A percentile compares a stretch with the other conserved stretches of the same genome.
Conservation (phyloP, 768 basidiomycete species). For the Tricholoma sp. region DNA sequence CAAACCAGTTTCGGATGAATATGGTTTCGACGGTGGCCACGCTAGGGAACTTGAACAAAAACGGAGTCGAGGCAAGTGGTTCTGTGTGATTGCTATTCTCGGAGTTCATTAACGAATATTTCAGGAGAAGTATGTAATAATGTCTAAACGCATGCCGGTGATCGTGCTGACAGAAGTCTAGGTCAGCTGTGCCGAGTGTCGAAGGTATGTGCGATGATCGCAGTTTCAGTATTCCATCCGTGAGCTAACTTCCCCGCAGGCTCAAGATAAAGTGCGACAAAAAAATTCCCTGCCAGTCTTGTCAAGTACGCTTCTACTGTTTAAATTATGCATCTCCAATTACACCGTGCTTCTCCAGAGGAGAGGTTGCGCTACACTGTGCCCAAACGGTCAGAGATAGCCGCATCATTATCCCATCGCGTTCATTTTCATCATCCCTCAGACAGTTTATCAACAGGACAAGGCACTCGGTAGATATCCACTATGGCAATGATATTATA, state of each 20-base stretch:
- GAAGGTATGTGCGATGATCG: constrained; percentile 61
- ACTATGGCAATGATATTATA: neutral
- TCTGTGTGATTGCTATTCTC: neutral
- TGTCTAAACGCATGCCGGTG: neutral
- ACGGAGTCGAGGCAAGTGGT: constrained; percentile 51
- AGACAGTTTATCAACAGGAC: constrained; percentile 74
- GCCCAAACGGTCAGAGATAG: constrained; percentile 56
- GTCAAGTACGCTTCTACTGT: constrained; percentile 41
- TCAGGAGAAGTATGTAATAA: constrained; percentile 25
- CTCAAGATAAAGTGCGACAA: constrained; percentile 84
- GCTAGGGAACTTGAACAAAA: constrained; percentile 70
- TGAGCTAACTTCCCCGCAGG: constrained; percentile 23
- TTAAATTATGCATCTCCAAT: neutral
- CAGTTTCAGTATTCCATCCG: constrained; percentile 13
- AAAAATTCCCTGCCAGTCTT: constrained; percentile 74
- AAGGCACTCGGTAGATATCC: constrained; percentile 57
- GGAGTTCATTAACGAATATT: constrained; percentile 7
- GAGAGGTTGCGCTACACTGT: constrained; percentile 63
- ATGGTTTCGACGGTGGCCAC: constrained; percentile 46
- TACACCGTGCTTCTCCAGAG: constrained; percentile 29
- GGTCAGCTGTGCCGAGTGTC: constrained; percentile 79
- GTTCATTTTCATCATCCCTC: neutral
- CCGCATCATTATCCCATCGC: neutral
- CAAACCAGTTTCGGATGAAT: constrained; percentile 47
- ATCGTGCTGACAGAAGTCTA: constrained; percentile 23